phyloP scores from a whole-genome alignment of 2,329 filamentous ascomycete species.

The Rosellinia necatrix region DNA sequence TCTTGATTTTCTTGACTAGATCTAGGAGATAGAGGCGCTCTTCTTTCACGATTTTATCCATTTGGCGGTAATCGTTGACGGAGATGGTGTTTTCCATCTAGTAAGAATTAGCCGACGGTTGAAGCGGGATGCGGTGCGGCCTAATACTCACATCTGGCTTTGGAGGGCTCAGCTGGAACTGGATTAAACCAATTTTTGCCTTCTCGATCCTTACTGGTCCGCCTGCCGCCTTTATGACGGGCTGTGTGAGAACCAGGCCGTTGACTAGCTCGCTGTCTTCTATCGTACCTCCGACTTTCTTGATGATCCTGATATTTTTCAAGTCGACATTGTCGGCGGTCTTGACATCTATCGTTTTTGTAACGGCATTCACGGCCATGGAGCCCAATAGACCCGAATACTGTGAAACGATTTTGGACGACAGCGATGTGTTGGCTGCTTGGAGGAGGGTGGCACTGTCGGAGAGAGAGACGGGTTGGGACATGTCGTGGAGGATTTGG shows the following conservation, averaged over 20 bases:
- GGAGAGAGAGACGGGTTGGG: slow-evolving; percentile 84
- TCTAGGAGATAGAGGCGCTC: slow-evolving; percentile 97
- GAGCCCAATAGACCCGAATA: slow-evolving; percentile 94
- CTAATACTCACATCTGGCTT: slow-evolving; percentile 80
- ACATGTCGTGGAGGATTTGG: slow-evolving; percentile 91
- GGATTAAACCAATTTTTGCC: slow-evolving; percentile 93
- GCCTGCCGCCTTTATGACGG: slow-evolving; percentile 89
- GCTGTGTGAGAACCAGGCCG: slow-evolving; percentile 88
- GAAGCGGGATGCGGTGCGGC: not conserved
- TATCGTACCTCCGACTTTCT: slow-evolving; percentile 97
- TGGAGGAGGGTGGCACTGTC: slow-evolving; percentile 91
- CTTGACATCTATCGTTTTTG: slow-evolving; percentile 94
- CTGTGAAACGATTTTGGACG: slow-evolving; percentile 98
- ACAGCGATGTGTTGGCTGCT: slow-evolving; percentile 94
- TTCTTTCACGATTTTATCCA: slow-evolving; percentile 99
- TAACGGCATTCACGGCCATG: slow-evolving; percentile 96
- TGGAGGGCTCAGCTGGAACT: slow-evolving; percentile 97
- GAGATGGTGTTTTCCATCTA: slow-evolving; percentile 99
- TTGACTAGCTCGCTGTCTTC: slow-evolving; percentile 98
- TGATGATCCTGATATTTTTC: slow-evolving; percentile 94
- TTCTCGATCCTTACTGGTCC: slow-evolving; percentile 95
- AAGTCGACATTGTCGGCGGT: slow-evolving; percentile 96
- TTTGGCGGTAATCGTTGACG: slow-evolving; percentile 98
- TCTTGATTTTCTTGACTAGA: slow-evolving; percentile 99
- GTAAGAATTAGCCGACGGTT: slow-evolving; percentile 6